A percentile compares a stretch with the other conserved stretches of the same genome.
These are phyloP conservation scores for Mortierella claussenii DNA, from an alignment of 192 early-diverging fungal genomes.

Conservation along the genomic window DNA sequence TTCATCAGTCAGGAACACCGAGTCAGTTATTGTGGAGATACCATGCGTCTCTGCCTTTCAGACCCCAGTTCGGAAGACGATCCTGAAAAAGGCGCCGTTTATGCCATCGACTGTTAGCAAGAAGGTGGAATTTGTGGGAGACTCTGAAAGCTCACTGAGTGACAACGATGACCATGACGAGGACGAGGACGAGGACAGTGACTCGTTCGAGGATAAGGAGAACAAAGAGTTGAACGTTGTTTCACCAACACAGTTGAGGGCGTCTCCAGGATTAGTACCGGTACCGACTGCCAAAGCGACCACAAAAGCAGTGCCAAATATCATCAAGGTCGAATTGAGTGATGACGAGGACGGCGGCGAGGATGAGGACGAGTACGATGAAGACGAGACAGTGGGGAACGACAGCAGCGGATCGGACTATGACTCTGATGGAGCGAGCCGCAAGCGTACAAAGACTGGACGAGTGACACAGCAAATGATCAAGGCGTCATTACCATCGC, in stretches of 20 bases:
- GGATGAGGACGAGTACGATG: constrained; percentile 17
- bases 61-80: constrained; percentile 2
- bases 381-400: constrained; percentile 2
- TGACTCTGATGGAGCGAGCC: constrained; percentile 16
- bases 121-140: constrained; percentile 39
- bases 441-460: constrained; percentile 28
- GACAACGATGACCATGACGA: constrained; percentile 19
- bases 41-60: constrained; percentile 2
- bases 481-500: constrained; percentile 21
- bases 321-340: constrained; percentile 5
- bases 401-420: constrained; percentile 31
- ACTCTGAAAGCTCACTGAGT: constrained; percentile 34
- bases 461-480: constrained; percentile 34
- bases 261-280: too few species aligned
- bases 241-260: too few species aligned
- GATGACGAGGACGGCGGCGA: constrained; percentile 23
- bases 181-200: constrained; percentile 10
- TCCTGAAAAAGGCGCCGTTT: constrained; percentile 30
- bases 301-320: neutral
- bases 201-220: constrained; percentile 1
- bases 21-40: constrained; percentile 6
- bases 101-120: constrained; percentile 19
- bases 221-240: too few species aligned
- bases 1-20: neutral
- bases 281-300: too few species aligned